phyloP scores from a whole-genome alignment of 495 filamentous ascomycete species.

The Talaromyces proteolyticus region DNA sequence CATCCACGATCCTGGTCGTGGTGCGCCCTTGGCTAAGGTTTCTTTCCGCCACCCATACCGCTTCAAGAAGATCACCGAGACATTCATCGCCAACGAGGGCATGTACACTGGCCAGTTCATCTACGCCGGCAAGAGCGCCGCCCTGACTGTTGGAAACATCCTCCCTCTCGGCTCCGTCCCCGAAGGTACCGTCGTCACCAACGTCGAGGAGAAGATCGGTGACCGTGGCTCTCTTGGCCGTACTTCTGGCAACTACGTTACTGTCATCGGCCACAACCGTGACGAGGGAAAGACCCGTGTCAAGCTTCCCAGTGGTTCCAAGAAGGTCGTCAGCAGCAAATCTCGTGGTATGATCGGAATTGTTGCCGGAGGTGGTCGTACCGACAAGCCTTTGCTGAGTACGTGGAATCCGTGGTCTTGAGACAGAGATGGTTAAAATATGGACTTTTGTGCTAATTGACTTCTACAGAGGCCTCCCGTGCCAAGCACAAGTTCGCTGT shows the following conservation, averaged over 20 bases:
- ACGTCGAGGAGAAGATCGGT: conserved; percentile 95
- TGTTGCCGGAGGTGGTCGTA: conserved; percentile 97
- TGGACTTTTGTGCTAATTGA: conserved; percentile 1
- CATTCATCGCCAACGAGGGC: conserved; percentile 99
- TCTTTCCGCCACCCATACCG: conserved; percentile 90
- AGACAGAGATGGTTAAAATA: background rate
- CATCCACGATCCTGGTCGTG: conserved; percentile 97
- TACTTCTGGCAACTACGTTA: conserved; percentile 98
- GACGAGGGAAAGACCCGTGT: conserved; percentile 99
- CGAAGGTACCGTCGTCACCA: conserved; percentile 97
- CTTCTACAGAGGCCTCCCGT: conserved; percentile 76
- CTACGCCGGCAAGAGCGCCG: conserved; percentile 98
- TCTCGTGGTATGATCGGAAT: conserved; percentile 99
- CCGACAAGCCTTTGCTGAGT: conserved; percentile 97
- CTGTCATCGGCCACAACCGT: conserved; percentile 96
- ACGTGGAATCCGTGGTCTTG: too few species aligned
- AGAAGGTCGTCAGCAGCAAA: conserved; percentile 93
- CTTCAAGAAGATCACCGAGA: conserved; percentile 86
- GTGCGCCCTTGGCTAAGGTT: conserved; percentile 94
- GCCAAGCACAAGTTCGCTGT: conserved; percentile 99
- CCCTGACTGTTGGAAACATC: conserved; percentile 92
- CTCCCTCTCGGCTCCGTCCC: conserved; percentile 89
- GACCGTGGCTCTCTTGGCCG: conserved; percentile 93
- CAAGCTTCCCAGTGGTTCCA: conserved; percentile 97
- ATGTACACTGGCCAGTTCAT: conserved; percentile 99